Conservation (phyloP, 2,329 filamentous ascomycete genomes). For the Didymella pomorum region DNA sequence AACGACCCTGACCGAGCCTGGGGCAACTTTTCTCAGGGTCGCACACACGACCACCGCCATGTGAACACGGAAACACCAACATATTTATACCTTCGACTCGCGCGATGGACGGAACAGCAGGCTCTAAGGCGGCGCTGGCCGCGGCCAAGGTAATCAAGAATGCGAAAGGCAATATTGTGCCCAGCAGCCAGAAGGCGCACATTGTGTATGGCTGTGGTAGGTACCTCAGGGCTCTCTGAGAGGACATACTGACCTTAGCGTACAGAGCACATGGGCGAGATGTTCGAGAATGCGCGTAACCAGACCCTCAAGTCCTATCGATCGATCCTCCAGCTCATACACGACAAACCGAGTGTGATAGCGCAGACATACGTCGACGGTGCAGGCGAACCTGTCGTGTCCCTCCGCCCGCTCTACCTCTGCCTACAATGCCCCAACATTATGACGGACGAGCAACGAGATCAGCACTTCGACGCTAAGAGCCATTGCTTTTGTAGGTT, state of each 20-base stretch:
- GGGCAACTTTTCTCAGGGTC: slow-evolving; percentile 2
- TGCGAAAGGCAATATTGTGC: slow-evolving; percentile 51
- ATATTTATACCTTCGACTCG: not conserved
- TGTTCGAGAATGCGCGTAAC: slow-evolving; percentile 73
- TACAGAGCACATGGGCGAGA: slow-evolving; percentile 75
- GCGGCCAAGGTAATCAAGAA: slow-evolving; percentile 56
- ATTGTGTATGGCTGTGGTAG: slow-evolving; percentile 55
- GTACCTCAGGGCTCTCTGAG: slow-evolving; percentile 16
- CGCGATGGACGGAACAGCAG: slow-evolving; percentile 52
- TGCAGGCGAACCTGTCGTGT: slow-evolving; percentile 66
- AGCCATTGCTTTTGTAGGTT: slow-evolving; percentile 75
- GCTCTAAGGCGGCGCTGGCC: slow-evolving; percentile 52
- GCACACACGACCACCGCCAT: slow-evolving; percentile 15
- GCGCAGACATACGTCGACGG: slow-evolving; percentile 66
- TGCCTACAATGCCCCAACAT: slow-evolving; percentile 74
- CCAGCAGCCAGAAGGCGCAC: slow-evolving; percentile 51
- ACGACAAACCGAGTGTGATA: slow-evolving; percentile 70
- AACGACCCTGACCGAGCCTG: slow-evolving; percentile 4
- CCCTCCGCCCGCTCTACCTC: slow-evolving; percentile 60
- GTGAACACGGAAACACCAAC: slow-evolving; percentile 3
- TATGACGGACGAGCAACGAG: slow-evolving; percentile 69
- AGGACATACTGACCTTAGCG: slow-evolving; percentile 30
- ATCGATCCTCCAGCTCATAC: slow-evolving; percentile 73
- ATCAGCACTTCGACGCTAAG: slow-evolving; percentile 73
- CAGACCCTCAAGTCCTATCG: slow-evolving; percentile 76